Base-by-base conservation (phyloP, 2,329 filamentous ascomycete species). In the Thyridium curvatum region DNA sequence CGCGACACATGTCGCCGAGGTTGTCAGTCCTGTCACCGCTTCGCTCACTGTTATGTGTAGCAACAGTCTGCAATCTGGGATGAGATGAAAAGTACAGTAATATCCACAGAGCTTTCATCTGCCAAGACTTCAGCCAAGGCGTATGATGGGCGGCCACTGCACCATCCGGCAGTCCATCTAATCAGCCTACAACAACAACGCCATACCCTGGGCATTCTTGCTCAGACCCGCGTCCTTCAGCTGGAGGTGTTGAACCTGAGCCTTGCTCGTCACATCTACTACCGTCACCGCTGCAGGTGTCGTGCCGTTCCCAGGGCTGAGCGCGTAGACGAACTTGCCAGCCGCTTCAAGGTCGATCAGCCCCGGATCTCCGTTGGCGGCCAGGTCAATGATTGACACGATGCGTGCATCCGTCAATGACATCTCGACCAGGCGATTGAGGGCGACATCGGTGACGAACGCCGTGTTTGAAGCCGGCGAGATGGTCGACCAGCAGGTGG, bases 401-500 rank as follows among this genome's bases (percentile, higher is more conserved):
- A 82, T 59, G 9, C 58, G 64, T 0, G 74, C 75, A 42, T 75
- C 66, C 0, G 50, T 40, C 1, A 67, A 34, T 32, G 69, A 70
- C 61, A 82, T 71, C 56, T 82, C 76, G 0, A 82, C 66, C 0
- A 84, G 48, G 4, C 67, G 62, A 49, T 78, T 71, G 3, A 59
- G 47, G 0, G 41, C 68, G 0, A 71, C 73, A 45, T 83, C 79
- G 0, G 76, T 72, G 4, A 83, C 73, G 41, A 77, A 84, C 0
- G 70, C 73, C 1, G 66, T 74, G 8, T 62, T 56, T 0, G 72
- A 75, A 0, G 56, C 52, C 0, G 56, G 41, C 0, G 71, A 74
- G 31, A 79, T 59, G 1, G 74, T 61, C 0, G 61, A 65, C 78
- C 78, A 82, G 54, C 77, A 82, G 0, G 73, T 78, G 2, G 74